Percentiles rank a stretch among this genome's conserved stretches.
Evolutionary conservation across 768 basidiomycete genomes (phyloP).

Genomic region (Lentinula lateritia): DNA sequence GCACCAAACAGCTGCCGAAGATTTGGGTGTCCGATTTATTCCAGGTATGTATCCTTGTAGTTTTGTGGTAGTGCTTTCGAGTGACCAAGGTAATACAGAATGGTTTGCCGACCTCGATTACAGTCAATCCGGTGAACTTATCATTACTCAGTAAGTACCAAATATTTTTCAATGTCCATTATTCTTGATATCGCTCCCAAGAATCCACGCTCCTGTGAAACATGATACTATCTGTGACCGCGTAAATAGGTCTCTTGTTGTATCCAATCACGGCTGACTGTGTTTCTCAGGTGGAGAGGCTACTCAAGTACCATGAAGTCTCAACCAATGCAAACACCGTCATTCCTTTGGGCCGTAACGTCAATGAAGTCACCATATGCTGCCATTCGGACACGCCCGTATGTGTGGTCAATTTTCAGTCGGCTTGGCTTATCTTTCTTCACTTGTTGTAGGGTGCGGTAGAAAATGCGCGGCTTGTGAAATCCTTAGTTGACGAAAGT

Average conservation of each 20-base stretch:
- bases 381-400: slow-evolving; percentile 65
- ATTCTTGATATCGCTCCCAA: slow-evolving; percentile 15
- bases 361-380: slow-evolving; percentile 54
- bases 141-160: slow-evolving; percentile 47
- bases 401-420: slow-evolving; percentile 14
- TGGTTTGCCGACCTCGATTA: slow-evolving; percentile 70
- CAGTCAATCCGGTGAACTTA: slow-evolving; percentile 44
- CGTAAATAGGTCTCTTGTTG: slow-evolving; percentile 22
- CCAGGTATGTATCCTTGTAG: slow-evolving; percentile 35
- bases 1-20: slow-evolving; percentile 52
- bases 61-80: neutral
- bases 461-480: slow-evolving; percentile 46
- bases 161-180: neutral
- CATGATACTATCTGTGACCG: slow-evolving; percentile 34
- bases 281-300: slow-evolving; percentile 1
- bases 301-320: slow-evolving; percentile 38
- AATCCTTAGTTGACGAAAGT: slow-evolving; percentile 49
- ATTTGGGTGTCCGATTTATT: slow-evolving; percentile 53
- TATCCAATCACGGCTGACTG: neutral
- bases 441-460: slow-evolving; percentile 38
- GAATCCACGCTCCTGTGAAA: slow-evolving; percentile 46
- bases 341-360: slow-evolving; percentile 36
- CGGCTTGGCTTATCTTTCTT: neutral
- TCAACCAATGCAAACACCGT: slow-evolving; percentile 39
- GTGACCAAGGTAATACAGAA: slow-evolving; percentile 26